phyloP scores from a whole-genome alignment of 768 basidiomycete species.

The Fomitopsis serialis region DNA sequence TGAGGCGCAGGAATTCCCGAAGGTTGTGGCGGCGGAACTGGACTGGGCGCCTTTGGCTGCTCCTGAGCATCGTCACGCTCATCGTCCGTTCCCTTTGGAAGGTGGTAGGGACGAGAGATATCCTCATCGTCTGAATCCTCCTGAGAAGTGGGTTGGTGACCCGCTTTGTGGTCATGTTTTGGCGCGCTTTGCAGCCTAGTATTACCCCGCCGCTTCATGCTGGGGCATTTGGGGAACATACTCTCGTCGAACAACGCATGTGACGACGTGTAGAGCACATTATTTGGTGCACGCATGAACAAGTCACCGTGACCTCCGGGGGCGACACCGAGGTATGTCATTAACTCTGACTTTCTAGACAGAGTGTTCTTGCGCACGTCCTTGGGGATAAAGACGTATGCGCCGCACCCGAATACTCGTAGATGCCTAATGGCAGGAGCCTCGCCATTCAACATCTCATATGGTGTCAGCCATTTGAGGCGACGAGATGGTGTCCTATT shows the following conservation, averaged over 20 bases:
- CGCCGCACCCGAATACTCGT: conserved; percentile 18
- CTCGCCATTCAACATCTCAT: background rate
- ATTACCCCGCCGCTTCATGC: background rate
- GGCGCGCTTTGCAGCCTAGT: background rate
- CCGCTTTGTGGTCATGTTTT: background rate
- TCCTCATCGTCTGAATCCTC: background rate
- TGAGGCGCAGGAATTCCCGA: background rate
- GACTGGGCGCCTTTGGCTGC: background rate
- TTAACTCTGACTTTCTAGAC: conserved; percentile 7
- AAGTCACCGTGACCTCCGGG: background rate
- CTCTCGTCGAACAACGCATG: background rate
- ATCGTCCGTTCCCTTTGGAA: too few relatives aligned
- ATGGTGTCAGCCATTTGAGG: conserved; percentile 5
- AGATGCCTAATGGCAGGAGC: conserved; percentile 10
- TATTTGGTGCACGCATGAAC: conserved; percentile 6
- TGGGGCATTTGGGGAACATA: conserved; percentile 4
- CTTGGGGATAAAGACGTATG: conserved; percentile 12
- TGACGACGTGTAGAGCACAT: conserved; percentile 1
- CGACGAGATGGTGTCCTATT: conserved; percentile 1
- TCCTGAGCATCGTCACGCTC: background rate
- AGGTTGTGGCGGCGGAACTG: background rate
- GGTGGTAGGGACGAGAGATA: background rate
- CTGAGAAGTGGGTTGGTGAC: too few relatives aligned
- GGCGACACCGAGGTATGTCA: conserved; percentile 15
- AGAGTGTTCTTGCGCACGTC: conserved; percentile 8